phyloP scores from a whole-genome alignment of 352 stramenopile genomes.

The Saprolegnia parasitica region DNA sequence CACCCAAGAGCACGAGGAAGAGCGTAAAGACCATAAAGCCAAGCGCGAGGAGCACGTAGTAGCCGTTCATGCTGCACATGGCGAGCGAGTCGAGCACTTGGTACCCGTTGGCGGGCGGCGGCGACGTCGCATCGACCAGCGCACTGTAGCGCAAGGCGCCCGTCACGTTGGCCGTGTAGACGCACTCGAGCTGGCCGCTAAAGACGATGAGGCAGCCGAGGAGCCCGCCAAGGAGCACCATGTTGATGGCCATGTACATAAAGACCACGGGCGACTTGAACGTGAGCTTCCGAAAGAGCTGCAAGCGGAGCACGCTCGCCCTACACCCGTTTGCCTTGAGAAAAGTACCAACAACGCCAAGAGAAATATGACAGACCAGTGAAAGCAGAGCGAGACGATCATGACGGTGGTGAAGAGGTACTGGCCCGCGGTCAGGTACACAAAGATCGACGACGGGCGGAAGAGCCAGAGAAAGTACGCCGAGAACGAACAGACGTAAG shows the following conservation, averaged over 20 bases:
- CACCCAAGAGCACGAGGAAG: constrained; percentile 79
- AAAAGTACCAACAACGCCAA: no score
- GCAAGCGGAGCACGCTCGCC: constrained; percentile 75
- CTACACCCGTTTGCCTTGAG: background rate
- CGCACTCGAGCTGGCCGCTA: constrained; percentile 58
- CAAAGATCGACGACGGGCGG: constrained; percentile 75
- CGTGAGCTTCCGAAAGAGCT: constrained; percentile 83
- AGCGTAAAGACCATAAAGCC: constrained; percentile 82
- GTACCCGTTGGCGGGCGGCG: constrained; percentile 58
- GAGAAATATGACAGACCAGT: constrained; percentile 39
- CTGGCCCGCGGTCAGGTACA: constrained; percentile 80
- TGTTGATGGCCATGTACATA: constrained; percentile 60
- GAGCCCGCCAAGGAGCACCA: constrained; percentile 60
- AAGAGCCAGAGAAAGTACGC: constrained; percentile 81
- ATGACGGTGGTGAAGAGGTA: constrained; percentile 87
- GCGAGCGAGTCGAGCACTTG: constrained; percentile 65
- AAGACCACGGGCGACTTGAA: constrained; percentile 75
- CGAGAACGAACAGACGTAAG: constrained; percentile 69
- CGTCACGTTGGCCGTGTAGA: constrained; percentile 45
- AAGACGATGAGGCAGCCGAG: constrained; percentile 49
- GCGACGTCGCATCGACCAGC: constrained; percentile 45
- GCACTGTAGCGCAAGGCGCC: constrained; percentile 54
- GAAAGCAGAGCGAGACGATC: constrained; percentile 85
- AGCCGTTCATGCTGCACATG: constrained; percentile 70
- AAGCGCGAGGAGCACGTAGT: constrained; percentile 69